Evolutionary conservation across 805 yeast genomes (phyloP).

Genomic region (Monosporozyma servazzii): DNA sequence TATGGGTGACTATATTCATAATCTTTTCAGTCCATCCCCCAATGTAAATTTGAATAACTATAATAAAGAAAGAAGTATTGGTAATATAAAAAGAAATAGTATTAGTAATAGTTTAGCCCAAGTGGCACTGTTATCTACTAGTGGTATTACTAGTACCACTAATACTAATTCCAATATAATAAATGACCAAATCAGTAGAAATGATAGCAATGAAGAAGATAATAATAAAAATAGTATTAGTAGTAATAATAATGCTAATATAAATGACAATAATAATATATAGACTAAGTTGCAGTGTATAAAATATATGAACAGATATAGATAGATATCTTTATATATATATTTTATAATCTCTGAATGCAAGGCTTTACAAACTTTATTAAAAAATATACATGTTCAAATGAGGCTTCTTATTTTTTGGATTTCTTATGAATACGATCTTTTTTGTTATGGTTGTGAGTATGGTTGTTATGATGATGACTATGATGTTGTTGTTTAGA

Average conservation of each 20-base stretch:
- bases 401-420: constrained; percentile 2
- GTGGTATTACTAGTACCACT: background rate
- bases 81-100: constrained; percentile 2
- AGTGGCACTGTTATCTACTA: background rate
- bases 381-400: too few relatives aligned
- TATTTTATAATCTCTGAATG: background rate
- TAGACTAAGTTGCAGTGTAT: background rate
- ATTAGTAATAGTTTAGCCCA: constrained; percentile 2
- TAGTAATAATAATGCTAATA: background rate
- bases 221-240: background rate
- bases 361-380: too few relatives aligned
- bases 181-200: background rate
- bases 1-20: constrained; percentile 32
- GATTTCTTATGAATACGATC: constrained; percentile 1
- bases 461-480: background rate
- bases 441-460: background rate
- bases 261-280: constrained; percentile 1
- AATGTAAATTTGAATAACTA: constrained; percentile 12
- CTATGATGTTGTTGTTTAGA: constrained; percentile 8
- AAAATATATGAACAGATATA: background rate
- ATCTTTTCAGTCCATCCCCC: constrained; percentile 30
- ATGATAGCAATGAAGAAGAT: background rate
- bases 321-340: background rate
- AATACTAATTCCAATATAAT: background rate
- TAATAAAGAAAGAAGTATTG: background rate